Percentiles rank a stretch among this genome's conserved stretches.
Conservation (phyloP, 306 rosid species). For the Cucurbita pepo region DNA sequence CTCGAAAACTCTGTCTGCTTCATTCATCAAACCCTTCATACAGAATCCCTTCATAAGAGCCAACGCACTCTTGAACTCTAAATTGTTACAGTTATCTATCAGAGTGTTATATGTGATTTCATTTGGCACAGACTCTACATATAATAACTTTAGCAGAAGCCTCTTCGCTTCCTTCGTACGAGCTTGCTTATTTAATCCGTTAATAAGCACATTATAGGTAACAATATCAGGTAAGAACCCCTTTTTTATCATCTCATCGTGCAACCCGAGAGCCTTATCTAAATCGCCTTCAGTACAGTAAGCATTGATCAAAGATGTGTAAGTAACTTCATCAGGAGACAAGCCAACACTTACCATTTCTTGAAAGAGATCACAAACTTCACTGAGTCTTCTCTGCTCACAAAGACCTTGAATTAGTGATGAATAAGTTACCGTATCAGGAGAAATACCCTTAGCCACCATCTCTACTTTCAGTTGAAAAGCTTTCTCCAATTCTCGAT, state of each 20-base stretch:
- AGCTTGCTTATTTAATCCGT: slow-evolving; percentile 71
- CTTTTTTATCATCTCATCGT: slow-evolving; percentile 61
- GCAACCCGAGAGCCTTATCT: slow-evolving; percentile 52
- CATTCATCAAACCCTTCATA: slow-evolving; percentile 78
- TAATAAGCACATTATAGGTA: slow-evolving; percentile 82
- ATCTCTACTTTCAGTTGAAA: slow-evolving; percentile 56
- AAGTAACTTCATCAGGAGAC: slow-evolving; percentile 55
- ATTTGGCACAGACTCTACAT: slow-evolving; percentile 49
- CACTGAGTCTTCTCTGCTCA: slow-evolving; percentile 36
- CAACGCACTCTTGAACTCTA: slow-evolving; percentile 49
- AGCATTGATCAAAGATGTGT: slow-evolving; percentile 76
- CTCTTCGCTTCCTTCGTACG: slow-evolving; percentile 78
- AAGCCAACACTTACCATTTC: slow-evolving; percentile 44
- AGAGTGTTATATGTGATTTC: slow-evolving; percentile 57
- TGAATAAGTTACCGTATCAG: slow-evolving; percentile 56
- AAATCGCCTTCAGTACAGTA: slow-evolving; percentile 61
- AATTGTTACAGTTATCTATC: slow-evolving; percentile 51
- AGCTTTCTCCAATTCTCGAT: slow-evolving; percentile 50
- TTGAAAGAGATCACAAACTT: slow-evolving; percentile 56
- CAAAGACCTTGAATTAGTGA: slow-evolving; percentile 77
- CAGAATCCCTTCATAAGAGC: slow-evolving; percentile 84
- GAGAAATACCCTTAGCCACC: slow-evolving; percentile 50
- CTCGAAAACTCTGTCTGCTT: slow-evolving; percentile 61
- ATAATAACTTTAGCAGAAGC: slow-evolving; percentile 73
- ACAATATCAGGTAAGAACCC: slow-evolving; percentile 72